Conservation (phyloP, 495 filamentous ascomycete species). For the Diplogelasinospora grovesii region DNA sequence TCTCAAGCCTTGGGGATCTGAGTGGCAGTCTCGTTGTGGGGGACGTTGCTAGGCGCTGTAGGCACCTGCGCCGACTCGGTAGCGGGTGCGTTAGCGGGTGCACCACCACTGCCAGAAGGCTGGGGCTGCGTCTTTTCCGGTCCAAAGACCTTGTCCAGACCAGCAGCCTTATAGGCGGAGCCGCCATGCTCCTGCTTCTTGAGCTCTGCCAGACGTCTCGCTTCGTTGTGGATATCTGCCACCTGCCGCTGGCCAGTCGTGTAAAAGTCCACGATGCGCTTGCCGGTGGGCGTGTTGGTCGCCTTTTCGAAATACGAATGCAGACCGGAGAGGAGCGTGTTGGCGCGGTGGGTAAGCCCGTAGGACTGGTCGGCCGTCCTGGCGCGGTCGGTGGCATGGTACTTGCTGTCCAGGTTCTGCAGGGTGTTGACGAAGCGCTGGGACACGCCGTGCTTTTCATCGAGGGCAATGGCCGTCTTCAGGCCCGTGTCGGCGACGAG, state of each 20-base stretch:
- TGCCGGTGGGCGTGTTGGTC: conserved; percentile 72
- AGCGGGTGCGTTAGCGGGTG: conserved; percentile 7
- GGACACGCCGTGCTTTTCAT: conserved; percentile 84
- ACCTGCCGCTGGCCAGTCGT: conserved; percentile 73
- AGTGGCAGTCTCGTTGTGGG: too few relatives aligned
- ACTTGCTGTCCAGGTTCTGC: conserved; percentile 69
- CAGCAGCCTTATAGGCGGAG: conserved; percentile 41
- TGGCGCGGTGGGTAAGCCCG: conserved; percentile 61
- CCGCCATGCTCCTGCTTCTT: conserved; percentile 62
- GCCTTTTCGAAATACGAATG: conserved; percentile 85
- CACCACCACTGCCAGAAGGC: neutral
- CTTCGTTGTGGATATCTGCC: conserved; percentile 86
- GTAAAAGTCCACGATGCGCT: conserved; percentile 83
- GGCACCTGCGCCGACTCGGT: conserved; percentile 8
- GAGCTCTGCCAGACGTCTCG: conserved; percentile 74
- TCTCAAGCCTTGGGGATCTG: neutral
- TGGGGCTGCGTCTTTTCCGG: conserved; percentile 26
- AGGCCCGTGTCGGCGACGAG: conserved; percentile 76
- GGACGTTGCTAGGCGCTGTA: neutral
- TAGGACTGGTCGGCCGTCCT: conserved; percentile 68
- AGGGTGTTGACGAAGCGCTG: conserved; percentile 68
- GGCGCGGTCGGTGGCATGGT: conserved; percentile 72
- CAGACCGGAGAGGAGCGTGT: conserved; percentile 57
- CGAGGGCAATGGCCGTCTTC: conserved; percentile 76
- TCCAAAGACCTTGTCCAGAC: conserved; percentile 39